Evolutionary conservation across 768 basidiomycete species (phyloP), one percentile per base, ranked within the genome.

Genomic region (Brasilioporus rufonigricans): DNA sequence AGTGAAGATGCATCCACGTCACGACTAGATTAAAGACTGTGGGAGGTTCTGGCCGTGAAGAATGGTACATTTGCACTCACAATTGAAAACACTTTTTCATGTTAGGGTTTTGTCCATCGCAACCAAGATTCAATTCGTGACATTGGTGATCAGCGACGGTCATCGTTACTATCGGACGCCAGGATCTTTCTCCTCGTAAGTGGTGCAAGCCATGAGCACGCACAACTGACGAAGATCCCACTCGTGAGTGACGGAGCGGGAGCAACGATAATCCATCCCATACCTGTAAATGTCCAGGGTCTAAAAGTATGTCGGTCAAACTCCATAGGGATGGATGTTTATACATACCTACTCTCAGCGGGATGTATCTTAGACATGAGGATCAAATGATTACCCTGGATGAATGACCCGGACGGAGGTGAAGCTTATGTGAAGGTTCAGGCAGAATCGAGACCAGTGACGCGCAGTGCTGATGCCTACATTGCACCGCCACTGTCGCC

Each of bases 41-140:
- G 0, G 41, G 19, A 60, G 23, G 9, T 12, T 36, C 32, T 19
- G n/a, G 5, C 19, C 7, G 41, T 2, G 12, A n/a, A 4, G 7
- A 13, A 9, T 0, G 1, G 6, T 21, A 24, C 11, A 5, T 1
- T 31, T 4, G 7, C 11, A 74, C 84, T 50, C 64, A 88, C 87
- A 87, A 73, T 26, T 65, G 59, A 53, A 84, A 78, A 1, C 66
- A 68, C 1, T 78, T 73, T 57, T 82, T 85, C 45, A 82, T 70
- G 61, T 89, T 89, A 1, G 85, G 79, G 53, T 84, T 86, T 62
- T 88, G 86, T 0, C 88, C 88, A 52, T 90, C 86, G 19, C 73
- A 73, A 0, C 87, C 88, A 3, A 90, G 79, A 21, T 74, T 68
- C 10, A 80, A 73, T 61, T 89, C 87, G 53, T 82, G 76, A 6